Evolutionary conservation across 2,329 filamentous ascomycete genomes (phyloP), one percentile per base, ranked within the genome.

Genomic region (Fusarium sp.): DNA sequence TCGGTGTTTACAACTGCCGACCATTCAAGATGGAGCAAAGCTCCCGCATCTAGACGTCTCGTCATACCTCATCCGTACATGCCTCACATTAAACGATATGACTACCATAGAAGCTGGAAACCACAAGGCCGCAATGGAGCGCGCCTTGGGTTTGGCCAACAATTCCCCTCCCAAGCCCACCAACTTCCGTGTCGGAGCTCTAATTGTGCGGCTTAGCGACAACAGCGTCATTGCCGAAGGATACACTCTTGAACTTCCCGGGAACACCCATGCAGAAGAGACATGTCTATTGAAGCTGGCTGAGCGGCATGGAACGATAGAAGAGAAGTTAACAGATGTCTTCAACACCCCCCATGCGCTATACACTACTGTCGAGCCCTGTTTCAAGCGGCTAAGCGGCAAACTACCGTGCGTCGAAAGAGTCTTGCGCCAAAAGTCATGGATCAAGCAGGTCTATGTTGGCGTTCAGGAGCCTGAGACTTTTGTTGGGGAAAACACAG

Each of bases 231-330:
- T 97, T 33, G 89, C 93, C 2, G 93, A 93, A 4, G 95, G 96
- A 60, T 98, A 95, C 83, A 98, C 96, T 0, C 87, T 98, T 65
- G 95, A 99, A 82, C 89, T 95, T 8, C 87, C 90, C 0, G 96
- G 95, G 45, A 99, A 99, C 83, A 98, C 96, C 0, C 96, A 99
- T 79, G 96, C 96, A 7, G 96, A 99, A 80, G 94, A 99, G 83
- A 95, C 92, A 81, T 97, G 94, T 78, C 87, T 99, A 63, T 82
- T 91, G 54, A 98, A 99, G 80, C 87, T 91, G 19, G 85, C 89
- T 4, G 77, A 83, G 52, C 76, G 84, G 70, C 79, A 88, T 61
- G 78, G 78, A 5, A 83, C 86, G 0, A 65, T 85, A 0, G 90
- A 92, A 72, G 87, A 89, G 58, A 79, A 82, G 1, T 85, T 94